Base-by-base conservation (phyloP, 768 basidiomycete species). In the Lactifluus piperatus region DNA sequence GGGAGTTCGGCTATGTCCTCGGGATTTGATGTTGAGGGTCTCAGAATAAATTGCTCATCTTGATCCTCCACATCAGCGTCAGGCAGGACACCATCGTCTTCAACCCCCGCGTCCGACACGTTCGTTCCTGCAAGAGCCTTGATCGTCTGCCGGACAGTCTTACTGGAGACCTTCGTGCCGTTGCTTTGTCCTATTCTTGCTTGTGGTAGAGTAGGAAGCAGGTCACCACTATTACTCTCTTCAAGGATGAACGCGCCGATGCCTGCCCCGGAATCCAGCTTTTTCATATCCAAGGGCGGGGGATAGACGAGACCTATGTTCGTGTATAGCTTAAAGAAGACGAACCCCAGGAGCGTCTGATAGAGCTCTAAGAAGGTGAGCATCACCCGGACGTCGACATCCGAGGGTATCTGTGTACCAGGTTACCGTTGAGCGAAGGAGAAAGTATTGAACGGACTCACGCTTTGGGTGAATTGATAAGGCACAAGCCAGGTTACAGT, bases 321-420 rank as follows among this genome's bases (percentile, higher is more conserved):
- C n/a, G 89, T 86, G 75, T 93, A 99, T n/a, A 99, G 82, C 75
- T 95, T 97, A 81, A 93, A 99, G 69, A 97, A 84, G 22, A 93
- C 88, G 69, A 99, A 99, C 6, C 91, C 92, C 29, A 98, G 83
- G 9, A 97, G 75, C 1, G 95, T 98, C 73, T 98, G 94, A 73
- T 99, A 98, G 10, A 99, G 81, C 71, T 99, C 97, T 67, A 99
- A 75, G 77, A 99, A 99, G 7, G 97, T 99, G 60, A 97, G 73
- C 86, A 99, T 94, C 51, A 99, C 97, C 44, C 97, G 88, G 68
- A 97, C 86, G 71, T 99, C 97, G 56, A 99, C 95, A 68, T 98
- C 95, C 36, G 84, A 72, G 7, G 97, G 97, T 62, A 97, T 85
- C 93, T 97, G 64, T 1, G 22, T 56, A 13, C 36, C 10, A 11